These are phyloP conservation scores for Gremmenia infestans DNA, from an alignment of 2,329 filamentous ascomycete genomes.

Conservation along the genomic window DNA sequence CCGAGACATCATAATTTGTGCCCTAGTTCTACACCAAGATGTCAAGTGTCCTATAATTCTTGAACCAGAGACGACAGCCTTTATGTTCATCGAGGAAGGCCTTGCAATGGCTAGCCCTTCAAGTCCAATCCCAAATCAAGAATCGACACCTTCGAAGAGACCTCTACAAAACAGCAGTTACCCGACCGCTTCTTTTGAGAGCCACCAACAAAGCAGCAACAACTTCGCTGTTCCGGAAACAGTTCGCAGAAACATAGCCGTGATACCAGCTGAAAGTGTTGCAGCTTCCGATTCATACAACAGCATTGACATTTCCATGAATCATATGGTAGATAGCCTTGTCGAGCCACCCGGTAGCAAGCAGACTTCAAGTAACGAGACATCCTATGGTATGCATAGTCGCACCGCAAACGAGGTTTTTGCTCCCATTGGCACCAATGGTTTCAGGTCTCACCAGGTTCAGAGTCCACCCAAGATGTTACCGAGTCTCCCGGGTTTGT, in stretches of 20 bases:
- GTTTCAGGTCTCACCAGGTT: constrained; percentile 31
- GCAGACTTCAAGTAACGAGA: constrained; percentile 36
- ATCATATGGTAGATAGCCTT: constrained; percentile 54
- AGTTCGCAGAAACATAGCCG: background rate
- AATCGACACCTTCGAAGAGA: constrained; percentile 26
- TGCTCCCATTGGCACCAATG: constrained; percentile 34
- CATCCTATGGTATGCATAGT: constrained; percentile 53
- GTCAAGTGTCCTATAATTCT: constrained; percentile 35
- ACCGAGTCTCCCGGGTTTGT: constrained; percentile 38
- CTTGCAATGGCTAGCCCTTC: constrained; percentile 40
- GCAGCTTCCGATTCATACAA: constrained; percentile 20
- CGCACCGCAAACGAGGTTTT: constrained; percentile 48
- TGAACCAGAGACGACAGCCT: constrained; percentile 38
- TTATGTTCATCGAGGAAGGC: constrained; percentile 49
- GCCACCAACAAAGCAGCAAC: background rate
- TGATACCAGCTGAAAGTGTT: constrained; percentile 8
- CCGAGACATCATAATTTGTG: constrained; percentile 57
- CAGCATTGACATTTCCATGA: constrained; percentile 43
- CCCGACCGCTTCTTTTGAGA: background rate
- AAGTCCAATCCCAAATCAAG: constrained; percentile 25
- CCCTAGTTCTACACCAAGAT: constrained; percentile 50
- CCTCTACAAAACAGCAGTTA: background rate
- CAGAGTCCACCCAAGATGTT: constrained; percentile 27
- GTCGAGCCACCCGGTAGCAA: constrained; percentile 35
- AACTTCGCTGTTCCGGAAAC: constrained; percentile 1